Evolutionary conservation across 1,139 yeast species (phyloP).

Genomic region (Groenewaldozyma auringiensis): DNA sequence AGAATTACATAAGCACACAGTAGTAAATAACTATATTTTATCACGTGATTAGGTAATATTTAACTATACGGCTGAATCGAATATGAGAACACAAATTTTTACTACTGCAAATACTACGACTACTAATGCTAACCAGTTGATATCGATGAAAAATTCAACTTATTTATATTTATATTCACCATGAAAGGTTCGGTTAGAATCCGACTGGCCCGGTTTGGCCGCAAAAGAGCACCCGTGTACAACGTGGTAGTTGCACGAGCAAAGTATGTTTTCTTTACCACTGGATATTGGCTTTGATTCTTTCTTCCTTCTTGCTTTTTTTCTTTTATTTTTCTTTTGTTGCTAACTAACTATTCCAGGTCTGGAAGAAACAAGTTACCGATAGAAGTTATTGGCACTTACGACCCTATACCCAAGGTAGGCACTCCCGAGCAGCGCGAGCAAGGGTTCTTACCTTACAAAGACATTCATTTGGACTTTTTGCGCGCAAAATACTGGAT

Average conservation of each 20-base stretch:
- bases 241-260: constrained; percentile 85
- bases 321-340: not conserved
- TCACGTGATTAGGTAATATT: no score
- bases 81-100: no score
- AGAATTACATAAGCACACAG: no score
- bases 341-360: constrained; percentile 17
- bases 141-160: no score
- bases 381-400: constrained; percentile 91
- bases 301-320: not conserved
- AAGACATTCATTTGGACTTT: constrained; percentile 78
- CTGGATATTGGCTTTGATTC: not conserved
- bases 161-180: no score
- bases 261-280: constrained; percentile 33
- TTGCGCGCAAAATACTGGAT: constrained; percentile 94
- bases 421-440: constrained; percentile 51
- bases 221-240: constrained; percentile 78
- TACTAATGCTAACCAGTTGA: no score
- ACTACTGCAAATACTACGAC: no score
- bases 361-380: constrained; percentile 80
- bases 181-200: constrained; percentile 46
- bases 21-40: no score
- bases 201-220: constrained; percentile 87
- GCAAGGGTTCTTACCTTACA: constrained; percentile 52
- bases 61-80: no score
- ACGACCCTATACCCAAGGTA: constrained; percentile 76